Conservation (phyloP, 139 green algal genomes). For the Tetradesmus lagerheimii region DNA sequence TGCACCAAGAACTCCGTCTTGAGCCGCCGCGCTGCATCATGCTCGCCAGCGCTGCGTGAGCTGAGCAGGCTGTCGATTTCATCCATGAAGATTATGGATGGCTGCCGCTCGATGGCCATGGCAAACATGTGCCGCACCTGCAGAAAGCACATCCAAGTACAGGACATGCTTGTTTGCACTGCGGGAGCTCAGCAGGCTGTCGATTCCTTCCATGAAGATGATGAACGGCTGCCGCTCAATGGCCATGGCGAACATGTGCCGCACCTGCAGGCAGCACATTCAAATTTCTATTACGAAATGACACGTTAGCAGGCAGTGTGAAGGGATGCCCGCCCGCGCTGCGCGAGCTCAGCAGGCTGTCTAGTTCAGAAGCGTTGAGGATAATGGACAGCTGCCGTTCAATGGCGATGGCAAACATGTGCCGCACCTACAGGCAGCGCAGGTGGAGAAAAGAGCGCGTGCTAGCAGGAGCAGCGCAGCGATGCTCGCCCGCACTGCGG, state of each 20-base stretch:
- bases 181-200: constrained; percentile 71
- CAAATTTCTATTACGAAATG: too few species aligned
- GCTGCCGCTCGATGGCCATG: constrained; percentile 67
- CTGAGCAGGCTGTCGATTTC: constrained; percentile 88
- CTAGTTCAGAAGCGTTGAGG: constrained; percentile 85
- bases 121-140: constrained; percentile 79
- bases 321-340: too few species aligned
- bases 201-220: constrained; percentile 94
- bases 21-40: constrained; percentile 94
- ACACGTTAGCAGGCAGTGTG: too few species aligned
- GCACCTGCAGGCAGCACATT: constrained; percentile 52
- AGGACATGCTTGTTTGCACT: constrained; percentile 12
- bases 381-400: constrained; percentile 82
- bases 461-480: too few species aligned
- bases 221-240: constrained; percentile 75
- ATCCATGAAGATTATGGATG: constrained; percentile 92
- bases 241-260: constrained; percentile 77
- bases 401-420: constrained; percentile 74
- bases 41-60: constrained; percentile 73
- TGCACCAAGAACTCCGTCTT: constrained; percentile 99
- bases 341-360: constrained; percentile 62
- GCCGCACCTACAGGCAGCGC: constrained; percentile 77
- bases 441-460: constrained; percentile 72
- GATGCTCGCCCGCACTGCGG: constrained; percentile 81
- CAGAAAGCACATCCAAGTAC: neutral